Conservation (phyloP, 768 basidiomycete genomes). For the Pulveroboletus sp. region DNA sequence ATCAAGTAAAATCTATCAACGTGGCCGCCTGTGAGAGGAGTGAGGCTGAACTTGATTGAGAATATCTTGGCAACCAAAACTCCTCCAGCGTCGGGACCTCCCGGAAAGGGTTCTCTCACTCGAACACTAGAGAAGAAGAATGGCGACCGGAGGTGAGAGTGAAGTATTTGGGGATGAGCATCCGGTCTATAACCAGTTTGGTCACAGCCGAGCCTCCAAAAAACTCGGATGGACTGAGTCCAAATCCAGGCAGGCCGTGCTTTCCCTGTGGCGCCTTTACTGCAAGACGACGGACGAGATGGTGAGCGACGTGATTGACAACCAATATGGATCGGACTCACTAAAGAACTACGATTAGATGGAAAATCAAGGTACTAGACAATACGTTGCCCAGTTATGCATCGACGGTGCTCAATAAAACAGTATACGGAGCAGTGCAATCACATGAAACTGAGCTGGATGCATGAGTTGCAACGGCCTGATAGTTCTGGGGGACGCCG, state of each 20-base stretch:
- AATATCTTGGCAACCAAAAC: conserved; percentile 47
- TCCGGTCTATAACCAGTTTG: conserved; percentile 55
- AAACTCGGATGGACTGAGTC: conserved; percentile 48
- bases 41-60: conserved; percentile 42
- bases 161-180: conserved; percentile 54
- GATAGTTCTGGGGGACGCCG: conserved; percentile 36
- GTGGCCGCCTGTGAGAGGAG: conserved; percentile 43
- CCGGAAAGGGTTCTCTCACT: conserved; percentile 50
- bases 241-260: conserved; percentile 46
- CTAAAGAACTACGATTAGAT: conserved; percentile 39
- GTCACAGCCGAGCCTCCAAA: conserved; percentile 39
- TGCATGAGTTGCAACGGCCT: conserved; percentile 47
- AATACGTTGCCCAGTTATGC: conserved; percentile 23
- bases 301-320: not conserved
- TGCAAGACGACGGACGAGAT: conserved; percentile 7
- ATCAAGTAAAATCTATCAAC: conserved; percentile 64
- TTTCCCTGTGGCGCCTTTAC: conserved; percentile 16
- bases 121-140: conserved; percentile 54
- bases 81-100: conserved; percentile 62
- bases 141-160: conserved; percentile 56
- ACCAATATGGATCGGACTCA: not conserved
- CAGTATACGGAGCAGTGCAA: not conserved
- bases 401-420: not conserved
- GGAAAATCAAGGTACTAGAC: conserved; percentile 32
- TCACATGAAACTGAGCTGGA: conserved; percentile 48